Conservation (phyloP, 2,329 filamentous ascomycete species). For the Botrytis deweyae region DNA sequence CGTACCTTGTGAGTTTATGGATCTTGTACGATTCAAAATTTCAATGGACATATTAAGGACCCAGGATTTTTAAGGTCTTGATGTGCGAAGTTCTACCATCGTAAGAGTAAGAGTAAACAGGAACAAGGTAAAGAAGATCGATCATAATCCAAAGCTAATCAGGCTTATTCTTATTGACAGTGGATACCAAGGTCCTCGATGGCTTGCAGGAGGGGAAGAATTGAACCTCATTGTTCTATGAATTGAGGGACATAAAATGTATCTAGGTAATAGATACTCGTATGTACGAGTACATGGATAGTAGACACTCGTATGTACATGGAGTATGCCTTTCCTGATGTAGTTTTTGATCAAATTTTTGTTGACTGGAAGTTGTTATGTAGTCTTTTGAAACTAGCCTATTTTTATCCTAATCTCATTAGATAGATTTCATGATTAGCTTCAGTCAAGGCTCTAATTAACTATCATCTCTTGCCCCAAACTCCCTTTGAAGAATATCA, state of each 20-base stretch:
- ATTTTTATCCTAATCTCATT: neutral
- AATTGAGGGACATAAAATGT: neutral
- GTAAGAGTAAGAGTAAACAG: neutral
- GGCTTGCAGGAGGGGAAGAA: neutral
- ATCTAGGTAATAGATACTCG: neutral
- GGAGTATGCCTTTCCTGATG: neutral
- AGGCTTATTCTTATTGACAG: neutral
- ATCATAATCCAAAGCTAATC: neutral
- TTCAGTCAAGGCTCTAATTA: neutral
- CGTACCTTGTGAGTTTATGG: slow-evolving; percentile 4
- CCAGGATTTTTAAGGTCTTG: neutral
- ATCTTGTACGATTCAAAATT: neutral
- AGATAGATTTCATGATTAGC: neutral
- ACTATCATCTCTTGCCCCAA: neutral
- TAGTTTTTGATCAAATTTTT: neutral
- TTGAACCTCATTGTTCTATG: neutral
- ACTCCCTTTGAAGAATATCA: neutral
- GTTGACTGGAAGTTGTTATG: neutral
- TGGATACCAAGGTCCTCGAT: neutral
- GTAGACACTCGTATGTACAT: neutral
- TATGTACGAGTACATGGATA: neutral
- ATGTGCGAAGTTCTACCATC: neutral
- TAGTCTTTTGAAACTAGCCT: neutral
- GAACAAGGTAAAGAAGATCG: neutral
- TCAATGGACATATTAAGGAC: neutral